Percentiles rank a stretch among this genome's conserved stretches.
Conservation (phyloP, 768 basidiomycete genomes). For the Kondoa malvinella region DNA sequence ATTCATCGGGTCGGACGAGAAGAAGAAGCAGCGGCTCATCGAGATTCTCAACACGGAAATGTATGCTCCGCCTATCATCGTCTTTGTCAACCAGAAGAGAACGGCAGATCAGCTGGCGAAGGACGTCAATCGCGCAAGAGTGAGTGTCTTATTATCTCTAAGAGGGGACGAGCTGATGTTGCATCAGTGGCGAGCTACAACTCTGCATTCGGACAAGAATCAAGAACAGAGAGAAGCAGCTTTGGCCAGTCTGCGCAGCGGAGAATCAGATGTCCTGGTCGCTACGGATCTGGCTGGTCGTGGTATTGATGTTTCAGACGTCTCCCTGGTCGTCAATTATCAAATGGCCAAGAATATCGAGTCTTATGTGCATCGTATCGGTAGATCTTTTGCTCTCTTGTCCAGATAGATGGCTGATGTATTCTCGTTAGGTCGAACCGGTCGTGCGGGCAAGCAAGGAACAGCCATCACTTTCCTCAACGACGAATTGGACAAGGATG, state of each 20-base stretch:
- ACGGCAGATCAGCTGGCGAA: conserved; percentile 96
- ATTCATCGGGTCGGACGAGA: conserved; percentile 79
- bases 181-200: conserved; percentile 66
- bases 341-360: conserved; percentile 95
- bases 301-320: conserved; percentile 97
- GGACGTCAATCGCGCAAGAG: conserved; percentile 73
- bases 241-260: conserved; percentile 64
- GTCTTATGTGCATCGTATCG: conserved; percentile 93
- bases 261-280: conserved; percentile 73
- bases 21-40: conserved; percentile 76
- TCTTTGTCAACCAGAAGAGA: conserved; percentile 99
- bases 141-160: conserved; percentile 35
- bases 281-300: conserved; percentile 96
- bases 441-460: conserved; percentile 91
- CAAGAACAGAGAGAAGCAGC: conserved; percentile 94
- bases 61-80: conserved; percentile 80
- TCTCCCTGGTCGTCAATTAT: conserved; percentile 88
- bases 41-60: conserved; percentile 80
- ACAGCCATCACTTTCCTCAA: conserved; percentile 87
- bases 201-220: conserved; percentile 89
- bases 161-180: not conserved
- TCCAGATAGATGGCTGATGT: conserved; percentile 13
- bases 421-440: conserved; percentile 57
- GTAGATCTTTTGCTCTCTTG: conserved; percentile 39
- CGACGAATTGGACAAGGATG: conserved; percentile 66